Percentiles rank a stretch among this genome's conserved stretches.
Evolutionary conservation across 352 stramenopile genomes (phyloP).

Genomic region (Pythium graminicola): DNA sequence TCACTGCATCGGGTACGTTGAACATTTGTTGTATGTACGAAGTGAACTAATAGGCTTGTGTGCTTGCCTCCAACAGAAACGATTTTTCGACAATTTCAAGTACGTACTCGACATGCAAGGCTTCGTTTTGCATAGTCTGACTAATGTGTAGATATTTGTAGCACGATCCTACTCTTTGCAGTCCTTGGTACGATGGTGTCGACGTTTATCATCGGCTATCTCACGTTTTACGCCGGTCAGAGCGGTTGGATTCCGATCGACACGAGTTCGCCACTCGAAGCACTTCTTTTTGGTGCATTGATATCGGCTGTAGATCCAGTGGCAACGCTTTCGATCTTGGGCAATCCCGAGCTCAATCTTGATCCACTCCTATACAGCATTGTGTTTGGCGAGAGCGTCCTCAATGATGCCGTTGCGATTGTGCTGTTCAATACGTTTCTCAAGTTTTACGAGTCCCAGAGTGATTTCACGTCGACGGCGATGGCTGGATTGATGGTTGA

Average conservation of each 20-base stretch:
- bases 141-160: slow-evolving; percentile 14
- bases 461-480: slow-evolving; percentile 59
- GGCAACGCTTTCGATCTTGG: slow-evolving; percentile 94
- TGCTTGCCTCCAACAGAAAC: slow-evolving; percentile 38
- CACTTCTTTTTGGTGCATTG: slow-evolving; percentile 92
- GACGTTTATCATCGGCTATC: slow-evolving; percentile 93
- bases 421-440: slow-evolving; percentile 96
- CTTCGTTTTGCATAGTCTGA: background rate
- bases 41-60: background rate
- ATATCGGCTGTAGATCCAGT: slow-evolving; percentile 97
- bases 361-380: slow-evolving; percentile 86
- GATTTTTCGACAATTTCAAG: slow-evolving; percentile 96
- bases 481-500: slow-evolving; percentile 57
- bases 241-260: slow-evolving; percentile 83
- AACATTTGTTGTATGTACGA: background rate
- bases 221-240: slow-evolving; percentile 87
- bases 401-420: slow-evolving; percentile 97
- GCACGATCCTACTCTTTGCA: slow-evolving; percentile 92
- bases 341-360: slow-evolving; percentile 88
- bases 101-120: slow-evolving; percentile 8
- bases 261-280: slow-evolving; percentile 90
- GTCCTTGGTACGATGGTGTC: slow-evolving; percentile 94
- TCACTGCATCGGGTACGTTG: slow-evolving; percentile 68
- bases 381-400: slow-evolving; percentile 95
- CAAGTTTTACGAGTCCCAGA: slow-evolving; percentile 79